These are phyloP conservation scores for Penicillium arizonense DNA, from an alignment of 495 filamentous ascomycete species.

Conservation along the genomic window DNA sequence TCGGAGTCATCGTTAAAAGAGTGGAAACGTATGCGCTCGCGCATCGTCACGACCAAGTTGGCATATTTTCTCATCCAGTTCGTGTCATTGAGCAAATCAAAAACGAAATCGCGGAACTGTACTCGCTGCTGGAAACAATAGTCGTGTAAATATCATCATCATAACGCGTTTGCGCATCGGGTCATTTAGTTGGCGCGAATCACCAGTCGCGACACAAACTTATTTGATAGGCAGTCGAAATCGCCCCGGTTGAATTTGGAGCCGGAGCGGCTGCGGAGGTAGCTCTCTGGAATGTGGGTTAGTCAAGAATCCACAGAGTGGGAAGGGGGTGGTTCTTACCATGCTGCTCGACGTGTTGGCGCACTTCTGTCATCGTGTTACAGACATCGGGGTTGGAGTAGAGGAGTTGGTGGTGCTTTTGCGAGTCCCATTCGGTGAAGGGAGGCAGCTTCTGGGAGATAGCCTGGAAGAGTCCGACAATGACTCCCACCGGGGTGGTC, in stretches of 20 bases:
- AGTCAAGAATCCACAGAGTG: slow-evolving; percentile 11
- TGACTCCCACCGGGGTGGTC: slow-evolving; percentile 87
- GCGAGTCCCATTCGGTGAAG: slow-evolving; percentile 87
- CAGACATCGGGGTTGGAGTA: slow-evolving; percentile 87
- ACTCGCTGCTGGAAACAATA: slow-evolving; percentile 20
- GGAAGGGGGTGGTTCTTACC: slow-evolving; percentile 53
- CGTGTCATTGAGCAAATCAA: slow-evolving; percentile 12
- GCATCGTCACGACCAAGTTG: slow-evolving; percentile 24
- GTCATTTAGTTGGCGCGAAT: slow-evolving; percentile 79
- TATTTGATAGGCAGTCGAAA: slow-evolving; percentile 92
- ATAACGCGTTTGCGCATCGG: slow-evolving; percentile 44
- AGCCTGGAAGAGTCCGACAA: slow-evolving; percentile 90
- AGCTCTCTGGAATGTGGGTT: slow-evolving; percentile 49
- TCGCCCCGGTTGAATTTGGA: slow-evolving; percentile 82
- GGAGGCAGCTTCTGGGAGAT: slow-evolving; percentile 92
- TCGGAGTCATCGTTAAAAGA: slow-evolving; percentile 18
- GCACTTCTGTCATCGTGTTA: slow-evolving; percentile 91
- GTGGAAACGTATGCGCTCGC: slow-evolving; percentile 20
- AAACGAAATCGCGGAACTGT: slow-evolving; percentile 15
- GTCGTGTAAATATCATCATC: slow-evolving; percentile 30
- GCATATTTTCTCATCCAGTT: slow-evolving; percentile 22
- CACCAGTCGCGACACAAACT: slow-evolving; percentile 89
- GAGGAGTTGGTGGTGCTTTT: slow-evolving; percentile 80
- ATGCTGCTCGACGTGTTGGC: slow-evolving; percentile 82
- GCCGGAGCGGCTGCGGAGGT: slow-evolving; percentile 54